Evolutionary conservation across 2,329 filamentous ascomycete species (phyloP), one percentile per base, ranked within the genome.

Genomic region (Fusarium annulatum): DNA sequence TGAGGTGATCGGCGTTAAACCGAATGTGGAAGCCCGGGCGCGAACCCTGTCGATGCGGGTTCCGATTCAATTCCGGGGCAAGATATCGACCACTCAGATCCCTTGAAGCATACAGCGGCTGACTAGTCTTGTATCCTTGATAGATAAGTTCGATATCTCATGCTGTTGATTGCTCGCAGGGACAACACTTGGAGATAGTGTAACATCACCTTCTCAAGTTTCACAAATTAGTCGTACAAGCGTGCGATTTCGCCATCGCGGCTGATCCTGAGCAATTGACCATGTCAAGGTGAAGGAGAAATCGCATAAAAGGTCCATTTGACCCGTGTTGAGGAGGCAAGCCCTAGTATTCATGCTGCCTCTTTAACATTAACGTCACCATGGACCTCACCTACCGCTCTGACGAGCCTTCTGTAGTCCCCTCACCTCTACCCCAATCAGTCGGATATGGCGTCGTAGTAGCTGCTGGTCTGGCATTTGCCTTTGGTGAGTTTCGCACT

Each of bases 1-100:
- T 58, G 55, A 58, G 30, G 55, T 33, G 55, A 58, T 58, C 23
- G 41, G 5, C 55, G 41, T 58, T 58, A 36, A 48, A 18, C 55
- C 55, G 3, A 2, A 28, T 58, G 1, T 28, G 30, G 55, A 58
- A 58, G 55, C 14, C 55, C n/a, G 12, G n/a, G 28, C 41, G 55
- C 41, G 55, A 58, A 28, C 55, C 55, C 55, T 58, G 55, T 36
- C 30, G 9, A 36, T 16, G 14, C 30, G 9, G 4, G 23, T 36
- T 58, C 51, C 51, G 34, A 53, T 28, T 7, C 34, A 38, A 53
- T 53, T 38, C 51, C 51, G 34, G 33, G 34, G 18, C 23, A 28
- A 1, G 34, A 28, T 12, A 1, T 38, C 5, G 14, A 12, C 33
- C 23, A 53, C 7, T 46, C 11, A 46, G 8, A 46, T 28, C 11